Percentiles rank a stretch among this genome's conserved stretches.
These are phyloP conservation scores for Lentinus tigrinus DNA, from an alignment of 768 basidiomycete genomes.

Conservation along the genomic window DNA sequence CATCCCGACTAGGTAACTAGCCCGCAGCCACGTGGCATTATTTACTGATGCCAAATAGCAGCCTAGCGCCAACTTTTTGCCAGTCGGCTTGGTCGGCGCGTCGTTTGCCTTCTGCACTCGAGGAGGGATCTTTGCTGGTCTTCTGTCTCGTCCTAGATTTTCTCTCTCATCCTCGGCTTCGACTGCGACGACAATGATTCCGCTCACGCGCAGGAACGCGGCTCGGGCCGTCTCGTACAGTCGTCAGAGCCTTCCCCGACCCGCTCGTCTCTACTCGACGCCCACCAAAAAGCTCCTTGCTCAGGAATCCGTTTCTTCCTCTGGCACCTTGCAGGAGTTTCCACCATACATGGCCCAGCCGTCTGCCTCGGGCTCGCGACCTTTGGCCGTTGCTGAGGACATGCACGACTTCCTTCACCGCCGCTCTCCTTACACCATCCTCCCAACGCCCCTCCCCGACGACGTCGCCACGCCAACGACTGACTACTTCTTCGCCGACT, in stretches of 20 bases:
- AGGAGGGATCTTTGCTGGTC: constrained; percentile 16
- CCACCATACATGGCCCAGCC: constrained; percentile 37
- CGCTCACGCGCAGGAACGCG: constrained; percentile 25
- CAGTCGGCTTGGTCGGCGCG: not conserved
- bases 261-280: constrained; percentile 69
- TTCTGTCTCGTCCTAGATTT: not conserved
- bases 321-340: constrained; percentile 38
- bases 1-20: too few relatives aligned
- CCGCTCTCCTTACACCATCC: constrained; percentile 49
- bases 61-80: constrained; percentile 8
- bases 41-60: constrained; percentile 12
- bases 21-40: constrained; percentile 2
- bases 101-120: not conserved
- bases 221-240: constrained; percentile 50
- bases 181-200: constrained; percentile 28
- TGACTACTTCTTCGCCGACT: constrained; percentile 61
- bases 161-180: not conserved
- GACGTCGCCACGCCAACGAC: constrained; percentile 40
- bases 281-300: constrained; percentile 57
- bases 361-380: constrained; percentile 5
- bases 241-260: constrained; percentile 65
- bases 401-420: constrained; percentile 53
- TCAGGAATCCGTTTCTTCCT: constrained; percentile 46
- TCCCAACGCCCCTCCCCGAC: constrained; percentile 66
- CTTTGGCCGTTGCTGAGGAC: constrained; percentile 27